These are phyloP conservation scores for Penicillium sp. DNA, from an alignment of 2,329 filamentous ascomycete genomes.

Conservation along the genomic window DNA sequence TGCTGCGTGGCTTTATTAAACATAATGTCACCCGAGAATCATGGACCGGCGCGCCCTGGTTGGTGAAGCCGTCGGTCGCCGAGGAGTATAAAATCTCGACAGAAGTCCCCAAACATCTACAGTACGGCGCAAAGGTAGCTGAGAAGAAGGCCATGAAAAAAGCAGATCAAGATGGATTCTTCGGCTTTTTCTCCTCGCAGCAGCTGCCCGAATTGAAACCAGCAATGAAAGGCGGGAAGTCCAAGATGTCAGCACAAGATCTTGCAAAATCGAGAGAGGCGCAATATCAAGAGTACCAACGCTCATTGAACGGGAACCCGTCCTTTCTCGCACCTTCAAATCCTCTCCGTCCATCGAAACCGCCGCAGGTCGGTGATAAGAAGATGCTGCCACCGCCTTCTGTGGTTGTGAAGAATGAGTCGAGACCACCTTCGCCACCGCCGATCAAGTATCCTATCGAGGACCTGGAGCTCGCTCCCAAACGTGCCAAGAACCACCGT, in stretches of 20 bases:
- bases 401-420: constrained; percentile 48
- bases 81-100: constrained; percentile 80
- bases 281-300: constrained; percentile 50
- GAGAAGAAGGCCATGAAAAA: constrained; percentile 73
- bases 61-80: constrained; percentile 84
- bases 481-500: constrained; percentile 61
- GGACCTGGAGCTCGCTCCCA: constrained; percentile 76
- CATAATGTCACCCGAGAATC: constrained; percentile 88
- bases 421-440: constrained; percentile 64
- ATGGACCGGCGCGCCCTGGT: constrained; percentile 95
- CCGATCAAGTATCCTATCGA: constrained; percentile 93
- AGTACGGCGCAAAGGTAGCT: constrained; percentile 73
- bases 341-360: constrained; percentile 31
- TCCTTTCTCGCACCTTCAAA: constrained; percentile 38
- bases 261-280: constrained; percentile 47
- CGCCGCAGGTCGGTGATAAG: constrained; percentile 33
- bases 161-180: constrained; percentile 49
- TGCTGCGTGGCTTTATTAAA: constrained; percentile 90
- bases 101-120: constrained; percentile 77
- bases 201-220: constrained; percentile 72
- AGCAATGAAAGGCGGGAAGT: constrained; percentile 66
- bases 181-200: constrained; percentile 51
- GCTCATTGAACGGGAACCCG: constrained; percentile 45
- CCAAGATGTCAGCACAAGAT: constrained; percentile 51
- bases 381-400: constrained; percentile 34